Base-by-base conservation (phyloP, 2,329 filamentous ascomycete genomes). In the Colletotrichum sp. region DNA sequence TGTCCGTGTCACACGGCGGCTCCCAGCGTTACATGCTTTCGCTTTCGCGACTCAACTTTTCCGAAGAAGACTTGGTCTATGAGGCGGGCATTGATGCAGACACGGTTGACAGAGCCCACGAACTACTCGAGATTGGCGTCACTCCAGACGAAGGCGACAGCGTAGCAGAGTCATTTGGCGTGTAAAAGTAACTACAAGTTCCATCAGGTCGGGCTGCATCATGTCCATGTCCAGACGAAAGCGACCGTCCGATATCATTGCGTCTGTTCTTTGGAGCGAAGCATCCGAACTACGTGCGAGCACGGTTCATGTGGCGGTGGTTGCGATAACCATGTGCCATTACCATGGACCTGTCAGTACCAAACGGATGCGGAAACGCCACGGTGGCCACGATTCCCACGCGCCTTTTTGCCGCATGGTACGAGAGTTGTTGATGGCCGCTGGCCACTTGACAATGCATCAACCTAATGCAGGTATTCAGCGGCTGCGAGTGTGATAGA, bases 31-130 rank as follows among this genome's bases (percentile, higher is more conserved):
- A 98, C 80, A 87, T 98, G 2, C 91, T 98, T 12, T 92, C 92
- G 3, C 86, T 99, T 60, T 96, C 95, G 0, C 87, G 96, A 57
- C 86, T 99, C n/a, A 95, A 95, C 0, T 98, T 98, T 83, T 93
- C 92, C 8, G 92, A 93, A 66, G 95, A 98, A 77, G 94, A 95
- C 34, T 84, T 95, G 10, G 90, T 97, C 13, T 89, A 98, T 32
- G 96, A 98, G 84, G 88, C 89, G 2, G 93, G 93, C 1, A 93
- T 98, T 69, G 93, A 94, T 44, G 91, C 93, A 32, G 95, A 95
- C 78, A 95, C 95, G 1, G 91, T 94, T 2, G 95, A 96, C 78
- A 92, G 93, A 84, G 96, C 97, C 5, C 93, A 96, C 79, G 92
- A 94, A 81, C 87, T 99, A 77, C 84, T 99, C 52, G 95, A 98